Conservation (phyloP, 805 yeast genomes). For the Lachancea cidri region DNA sequence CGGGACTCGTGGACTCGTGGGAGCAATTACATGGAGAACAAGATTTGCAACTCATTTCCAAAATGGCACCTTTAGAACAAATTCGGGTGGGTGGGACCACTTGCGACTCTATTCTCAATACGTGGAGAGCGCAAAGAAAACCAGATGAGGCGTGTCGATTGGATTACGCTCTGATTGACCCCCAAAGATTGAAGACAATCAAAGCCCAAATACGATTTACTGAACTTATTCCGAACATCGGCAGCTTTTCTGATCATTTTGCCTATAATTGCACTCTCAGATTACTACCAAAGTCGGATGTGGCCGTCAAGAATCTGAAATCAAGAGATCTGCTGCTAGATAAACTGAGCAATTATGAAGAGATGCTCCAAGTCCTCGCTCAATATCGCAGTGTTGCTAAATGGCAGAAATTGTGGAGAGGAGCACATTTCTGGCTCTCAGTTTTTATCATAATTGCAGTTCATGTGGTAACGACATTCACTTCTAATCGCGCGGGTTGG, state of each 20-base stretch:
- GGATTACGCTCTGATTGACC: constrained; percentile 82
- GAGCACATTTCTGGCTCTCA: constrained; percentile 57
- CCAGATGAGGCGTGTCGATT: constrained; percentile 76
- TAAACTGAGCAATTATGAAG: constrained; percentile 37
- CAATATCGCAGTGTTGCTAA: constrained; percentile 48
- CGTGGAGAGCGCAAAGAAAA: constrained; percentile 62
- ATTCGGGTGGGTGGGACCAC: constrained; percentile 74
- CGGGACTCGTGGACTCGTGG: constrained; percentile 80
- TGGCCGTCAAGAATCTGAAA: constrained; percentile 4
- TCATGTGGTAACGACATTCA: constrained; percentile 53
- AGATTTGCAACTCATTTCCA: constrained; percentile 38
- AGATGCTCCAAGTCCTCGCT: constrained; percentile 43
- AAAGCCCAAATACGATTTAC: constrained; percentile 72
- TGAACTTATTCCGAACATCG: constrained; percentile 57
- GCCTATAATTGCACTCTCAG: constrained; percentile 55
- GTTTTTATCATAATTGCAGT: constrained; percentile 47
- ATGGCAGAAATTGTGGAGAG: constrained; percentile 62
- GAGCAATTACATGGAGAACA: constrained; percentile 52
- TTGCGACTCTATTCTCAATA: constrained; percentile 80
- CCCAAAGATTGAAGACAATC: constrained; percentile 44
- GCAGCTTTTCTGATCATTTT: constrained; percentile 90
- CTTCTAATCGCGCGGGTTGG: constrained; percentile 51
- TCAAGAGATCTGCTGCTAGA: constrained; percentile 11
- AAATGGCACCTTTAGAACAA: constrained; percentile 54
- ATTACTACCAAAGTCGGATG: constrained; percentile 18